Conservation (phyloP, 257 asterid species). For the Nicotiana benthamiana region DNA sequence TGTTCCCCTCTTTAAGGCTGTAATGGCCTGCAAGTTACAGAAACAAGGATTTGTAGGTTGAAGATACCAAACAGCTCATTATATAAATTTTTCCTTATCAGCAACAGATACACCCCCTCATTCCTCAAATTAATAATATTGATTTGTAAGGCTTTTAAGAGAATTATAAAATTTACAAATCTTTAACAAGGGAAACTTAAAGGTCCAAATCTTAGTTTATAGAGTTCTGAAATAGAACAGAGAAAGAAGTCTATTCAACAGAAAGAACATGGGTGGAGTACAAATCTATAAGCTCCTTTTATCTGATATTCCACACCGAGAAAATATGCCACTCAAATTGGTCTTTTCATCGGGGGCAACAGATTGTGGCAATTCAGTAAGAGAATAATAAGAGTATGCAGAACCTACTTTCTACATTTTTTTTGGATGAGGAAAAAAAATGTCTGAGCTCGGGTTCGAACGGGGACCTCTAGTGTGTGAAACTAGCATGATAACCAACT, state of each 20-base stretch:
- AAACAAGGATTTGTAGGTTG: constrained; percentile 4
- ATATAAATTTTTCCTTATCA: not conserved
- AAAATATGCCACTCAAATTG: not conserved
- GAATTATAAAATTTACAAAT: not conserved
- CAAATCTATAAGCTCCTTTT: not conserved
- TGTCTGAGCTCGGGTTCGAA: constrained; percentile 73
- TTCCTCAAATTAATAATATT: not conserved
- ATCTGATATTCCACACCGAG: not conserved
- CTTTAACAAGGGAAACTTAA: not conserved
- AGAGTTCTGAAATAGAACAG: not conserved
- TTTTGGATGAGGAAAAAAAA: too few relatives aligned
- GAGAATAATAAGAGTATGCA: not conserved
- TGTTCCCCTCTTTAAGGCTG: constrained; percentile 54
- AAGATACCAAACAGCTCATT: not conserved
- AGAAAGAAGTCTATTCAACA: not conserved
- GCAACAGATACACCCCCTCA: not conserved
- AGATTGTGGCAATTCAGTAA: not conserved
- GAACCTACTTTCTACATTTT: not conserved
- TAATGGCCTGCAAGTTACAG: constrained; percentile 45
- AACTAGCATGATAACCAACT: constrained; percentile 76
- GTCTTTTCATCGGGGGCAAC: not conserved
- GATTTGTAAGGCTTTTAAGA: not conserved
- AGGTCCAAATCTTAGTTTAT: not conserved
- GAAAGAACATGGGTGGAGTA: not conserved
- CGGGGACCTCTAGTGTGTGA: constrained; percentile 77